Evolutionary conservation across 2,329 filamentous ascomycete genomes (phyloP).

Genomic region (Tolypocladium amazonense): DNA sequence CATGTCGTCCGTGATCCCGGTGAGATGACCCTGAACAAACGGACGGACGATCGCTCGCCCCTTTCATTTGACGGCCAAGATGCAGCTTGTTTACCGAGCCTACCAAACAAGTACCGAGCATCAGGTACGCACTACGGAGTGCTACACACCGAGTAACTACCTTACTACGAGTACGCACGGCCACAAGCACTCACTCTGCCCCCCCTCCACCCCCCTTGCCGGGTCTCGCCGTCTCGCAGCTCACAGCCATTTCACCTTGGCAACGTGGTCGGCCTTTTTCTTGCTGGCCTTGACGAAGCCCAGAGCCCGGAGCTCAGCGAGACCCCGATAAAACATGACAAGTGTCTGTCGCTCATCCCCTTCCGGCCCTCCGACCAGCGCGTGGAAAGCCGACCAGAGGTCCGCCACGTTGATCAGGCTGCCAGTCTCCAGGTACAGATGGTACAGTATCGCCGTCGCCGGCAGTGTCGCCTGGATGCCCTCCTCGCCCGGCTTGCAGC

Average conservation of each 20-base stretch:
- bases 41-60: not conserved
- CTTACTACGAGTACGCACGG: not conserved
- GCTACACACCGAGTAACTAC: no score
- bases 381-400: slow-evolving; percentile 66
- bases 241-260: slow-evolving; percentile 75
- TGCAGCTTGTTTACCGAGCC: not conserved
- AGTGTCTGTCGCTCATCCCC: slow-evolving; percentile 46
- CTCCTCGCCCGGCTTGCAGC: slow-evolving; percentile 43
- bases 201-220: not conserved
- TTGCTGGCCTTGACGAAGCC: slow-evolving; percentile 83
- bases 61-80: not conserved
- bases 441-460: slow-evolving; percentile 63
- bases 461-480: slow-evolving; percentile 53
- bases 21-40: not conserved
- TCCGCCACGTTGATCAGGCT: slow-evolving; percentile 70
- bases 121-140: not conserved
- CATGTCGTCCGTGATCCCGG: not conserved
- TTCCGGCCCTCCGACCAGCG: slow-evolving; percentile 41
- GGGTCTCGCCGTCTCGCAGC: slow-evolving; percentile 28
- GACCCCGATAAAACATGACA: slow-evolving; percentile 71
- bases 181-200: not conserved
- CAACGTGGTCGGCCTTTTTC: slow-evolving; percentile 86
- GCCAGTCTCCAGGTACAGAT: slow-evolving; percentile 68
- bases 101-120: not conserved
- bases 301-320: slow-evolving; percentile 76